Evolutionary conservation across 805 yeast genomes (phyloP), one percentile per base, ranked within the genome.

Genomic region (Sugiyamaella marilandica): DNA sequence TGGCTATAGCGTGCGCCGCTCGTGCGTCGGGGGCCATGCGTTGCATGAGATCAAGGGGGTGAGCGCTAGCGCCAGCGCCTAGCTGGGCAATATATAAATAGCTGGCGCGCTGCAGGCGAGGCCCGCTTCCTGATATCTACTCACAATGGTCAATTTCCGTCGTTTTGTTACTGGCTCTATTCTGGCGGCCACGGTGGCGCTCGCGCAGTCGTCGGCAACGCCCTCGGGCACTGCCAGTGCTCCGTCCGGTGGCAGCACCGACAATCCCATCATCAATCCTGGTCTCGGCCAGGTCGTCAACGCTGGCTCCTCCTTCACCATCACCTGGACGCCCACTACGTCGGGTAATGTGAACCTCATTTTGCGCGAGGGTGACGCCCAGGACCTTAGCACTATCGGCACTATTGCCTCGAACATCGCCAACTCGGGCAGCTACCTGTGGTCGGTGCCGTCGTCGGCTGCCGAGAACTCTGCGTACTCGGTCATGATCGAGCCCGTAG

Each of bases 281-380:
- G 56, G 54, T 32, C 53, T 45, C 41, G 68, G 68, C 10, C 56
- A 62, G 26, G 58, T 50, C 10, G 55, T 63, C 46, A 64, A 63
- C 43, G 70, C 69, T 18, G 64, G 64, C 43, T 54, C 52, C 33
- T 49, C 52, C 14, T 51, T 59, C 54, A 53, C 55, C 50, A 54
- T 68, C 41, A 65, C 61, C 39, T 68, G 72, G 72, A 50, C 36
- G 11, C 62, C 65, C 9, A 48, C 60, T n/a, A 56, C 65, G 36
- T 32, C 41, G 8, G 58, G 55, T 10, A 58, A 54, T 32, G 63
- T 68, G 50, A 55, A 55, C 50, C 56, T 68, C 37, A 45, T 66
- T 41, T 56, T 67, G 21, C 55, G 63, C 49, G 45, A 47, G 2
- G 71, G 70, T 31, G 62, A 54, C 26, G 55, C 65, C 29, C n/a